phyloP scores from a whole-genome alignment of 2,329 filamentous ascomycete genomes.

The Botrytis aclada region DNA sequence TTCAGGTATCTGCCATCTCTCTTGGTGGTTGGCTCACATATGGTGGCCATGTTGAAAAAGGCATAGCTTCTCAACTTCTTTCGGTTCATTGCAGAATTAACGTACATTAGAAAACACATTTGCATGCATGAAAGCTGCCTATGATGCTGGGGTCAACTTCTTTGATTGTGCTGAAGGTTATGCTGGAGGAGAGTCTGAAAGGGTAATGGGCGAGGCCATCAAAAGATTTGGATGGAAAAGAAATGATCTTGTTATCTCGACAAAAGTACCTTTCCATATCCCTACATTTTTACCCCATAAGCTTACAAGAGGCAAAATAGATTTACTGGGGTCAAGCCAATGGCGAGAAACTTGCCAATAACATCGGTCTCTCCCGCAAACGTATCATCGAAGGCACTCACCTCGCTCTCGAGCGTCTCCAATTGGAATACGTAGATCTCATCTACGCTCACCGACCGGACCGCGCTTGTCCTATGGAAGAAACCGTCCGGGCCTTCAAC shows the following conservation, averaged over 20 bases:
- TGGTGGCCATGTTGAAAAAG: constrained; percentile 67
- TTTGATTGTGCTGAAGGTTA: constrained; percentile 58
- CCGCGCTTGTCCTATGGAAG: constrained; percentile 65
- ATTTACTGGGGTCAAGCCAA: constrained; percentile 63
- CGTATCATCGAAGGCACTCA: constrained; percentile 66
- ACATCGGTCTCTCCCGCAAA: constrained; percentile 64
- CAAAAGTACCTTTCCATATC: constrained; percentile 42
- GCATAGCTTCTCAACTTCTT: constrained; percentile 39
- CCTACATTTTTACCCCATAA: neutral
- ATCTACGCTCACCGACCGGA: constrained; percentile 69
- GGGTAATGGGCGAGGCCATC: constrained; percentile 54
- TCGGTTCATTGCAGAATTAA: constrained; percentile 9
- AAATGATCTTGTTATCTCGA: constrained; percentile 55
- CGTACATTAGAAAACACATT: constrained; percentile 52
- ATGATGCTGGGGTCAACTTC: constrained; percentile 55
- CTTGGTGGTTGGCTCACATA: constrained; percentile 73
- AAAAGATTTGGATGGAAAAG: constrained; percentile 56
- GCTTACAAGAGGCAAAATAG: constrained; percentile 38
- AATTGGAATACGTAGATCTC: constrained; percentile 62
- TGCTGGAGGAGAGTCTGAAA: constrained; percentile 50
- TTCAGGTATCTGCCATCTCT: constrained; percentile 71
- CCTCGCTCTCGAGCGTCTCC: constrained; percentile 52
- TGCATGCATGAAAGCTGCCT: constrained; percentile 59
- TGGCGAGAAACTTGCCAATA: constrained; percentile 62
- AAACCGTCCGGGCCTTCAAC: constrained; percentile 69